Percentiles rank a stretch among this genome's conserved stretches.
Conservation (phyloP, 176 grass and related monocot genomes). For the Hordeum vulgare region DNA sequence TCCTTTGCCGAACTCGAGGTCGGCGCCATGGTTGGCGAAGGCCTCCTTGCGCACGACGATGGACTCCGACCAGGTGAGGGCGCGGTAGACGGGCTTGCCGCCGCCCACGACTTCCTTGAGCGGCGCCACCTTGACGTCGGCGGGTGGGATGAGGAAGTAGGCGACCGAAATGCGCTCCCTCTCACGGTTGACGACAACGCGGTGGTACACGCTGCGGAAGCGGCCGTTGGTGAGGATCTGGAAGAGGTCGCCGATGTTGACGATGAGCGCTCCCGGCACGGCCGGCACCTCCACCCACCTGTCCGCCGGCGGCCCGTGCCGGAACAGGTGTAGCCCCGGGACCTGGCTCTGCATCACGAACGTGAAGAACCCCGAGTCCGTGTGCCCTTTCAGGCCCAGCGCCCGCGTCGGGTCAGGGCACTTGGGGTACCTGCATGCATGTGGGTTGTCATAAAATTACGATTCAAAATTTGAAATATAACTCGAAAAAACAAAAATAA, state of each 20-base stretch:
- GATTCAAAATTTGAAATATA: too few species aligned
- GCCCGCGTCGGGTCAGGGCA: slow-evolving; percentile 86
- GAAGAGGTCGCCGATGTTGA: too few species aligned
- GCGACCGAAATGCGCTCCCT: slow-evolving; percentile 61
- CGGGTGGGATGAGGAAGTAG: slow-evolving; percentile 62
- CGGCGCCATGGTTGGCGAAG: slow-evolving; percentile 38
- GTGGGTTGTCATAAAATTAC: too few species aligned
- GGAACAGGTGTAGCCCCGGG: slow-evolving; percentile 77
- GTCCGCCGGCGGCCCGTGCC: background rate
- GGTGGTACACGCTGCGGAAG: too few species aligned
- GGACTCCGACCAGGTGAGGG: slow-evolving; percentile 90
- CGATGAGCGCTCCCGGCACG: too few species aligned
- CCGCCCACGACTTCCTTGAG: slow-evolving; percentile 27
- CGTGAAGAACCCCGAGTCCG: slow-evolving; percentile 90
- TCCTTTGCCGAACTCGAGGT: too few species aligned
- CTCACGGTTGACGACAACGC: background rate
- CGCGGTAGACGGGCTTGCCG: slow-evolving; percentile 33
- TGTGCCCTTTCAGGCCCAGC: slow-evolving; percentile 83
- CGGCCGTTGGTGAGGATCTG: too few species aligned
- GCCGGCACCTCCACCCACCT: too few species aligned
- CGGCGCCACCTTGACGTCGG: slow-evolving; percentile 44
- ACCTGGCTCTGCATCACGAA: slow-evolving; percentile 76
- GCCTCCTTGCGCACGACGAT: slow-evolving; percentile 58
- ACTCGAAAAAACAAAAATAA: too few species aligned
- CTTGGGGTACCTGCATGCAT: slow-evolving; percentile 25